Evolutionary conservation across 768 basidiomycete species (phyloP), one percentile per base, ranked within the genome.

Genomic region (Vishniacozyma victoriae): DNA sequence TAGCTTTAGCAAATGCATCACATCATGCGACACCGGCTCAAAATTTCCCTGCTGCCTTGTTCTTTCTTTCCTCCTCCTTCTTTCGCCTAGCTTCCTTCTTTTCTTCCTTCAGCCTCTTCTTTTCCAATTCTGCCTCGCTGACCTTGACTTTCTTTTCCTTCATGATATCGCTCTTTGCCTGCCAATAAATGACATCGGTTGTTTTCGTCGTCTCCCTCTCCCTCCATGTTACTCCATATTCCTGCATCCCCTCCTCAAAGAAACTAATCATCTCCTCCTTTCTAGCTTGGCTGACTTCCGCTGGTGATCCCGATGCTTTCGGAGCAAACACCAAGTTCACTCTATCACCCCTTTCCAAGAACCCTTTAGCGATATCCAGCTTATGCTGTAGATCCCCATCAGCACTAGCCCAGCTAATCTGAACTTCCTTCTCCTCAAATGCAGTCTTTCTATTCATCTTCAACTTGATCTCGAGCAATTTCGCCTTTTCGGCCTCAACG

Each of bases 391-490:
- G 31, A 48, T 71, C 70, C 0, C 65, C 67, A 16, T 41, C 29
- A 1, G 62, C 70, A 23, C 54, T 52, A n/a, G 55, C 54, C 70
- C 70, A 71, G n/a, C 59, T 56, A 4, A 71, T 55, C 41, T 69
- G 67, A 22, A 71, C 57, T 41, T 69, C 65, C 39, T 62, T 63
- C 26, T 62, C 62, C 41, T 67, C 60, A 12, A 56, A 39, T 1
- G 47, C 57, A n/a, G 53, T 46, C 26, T 55, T 56, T 3, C 51
- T 44, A 23, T 48, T 43, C 33, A 55, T 23, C 22, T 54, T 57
- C 2, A 52, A 53, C 43, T 62, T 61, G 13, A 52, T 53, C 37
- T 69, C 58, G 3, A 41, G 31, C 11, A 36, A 41, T 14, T 51
- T 38, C 11, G 50, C 55, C 35, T 55, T 54, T 22, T 49, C 40